phyloP scores from a whole-genome alignment of 129 eudicot genomes.

The Flaveria bidentis region DNA sequence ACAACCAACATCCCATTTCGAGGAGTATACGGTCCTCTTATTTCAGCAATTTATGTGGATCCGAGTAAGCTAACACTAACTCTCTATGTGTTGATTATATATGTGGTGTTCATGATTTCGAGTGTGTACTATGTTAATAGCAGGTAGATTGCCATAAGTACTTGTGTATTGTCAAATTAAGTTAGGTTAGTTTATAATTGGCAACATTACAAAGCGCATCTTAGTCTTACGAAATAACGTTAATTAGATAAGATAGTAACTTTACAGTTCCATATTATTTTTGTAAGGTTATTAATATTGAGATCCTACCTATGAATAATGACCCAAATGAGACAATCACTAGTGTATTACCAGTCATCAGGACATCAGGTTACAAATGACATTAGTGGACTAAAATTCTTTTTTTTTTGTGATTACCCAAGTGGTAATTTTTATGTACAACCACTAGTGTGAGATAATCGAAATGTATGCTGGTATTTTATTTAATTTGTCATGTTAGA shows the following conservation, averaged over 20 bases:
- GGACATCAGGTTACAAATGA: no score
- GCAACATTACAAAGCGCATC: not conserved
- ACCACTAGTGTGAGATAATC: no score
- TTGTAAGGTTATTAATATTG: not conserved
- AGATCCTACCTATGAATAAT: no score
- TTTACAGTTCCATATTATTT: not conserved
- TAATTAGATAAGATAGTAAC: not conserved
- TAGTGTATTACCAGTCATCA: no score
- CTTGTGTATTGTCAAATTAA: not conserved
- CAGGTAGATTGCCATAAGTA: not conserved
- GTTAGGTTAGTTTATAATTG: not conserved
- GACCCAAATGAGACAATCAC: no score
- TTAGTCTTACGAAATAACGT: not conserved
- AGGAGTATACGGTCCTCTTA: conserved; percentile 83
- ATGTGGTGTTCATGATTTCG: not conserved
- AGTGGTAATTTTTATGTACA: no score
- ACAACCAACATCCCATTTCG: conserved; percentile 55
- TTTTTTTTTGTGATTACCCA: no score
- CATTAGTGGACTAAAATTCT: no score
- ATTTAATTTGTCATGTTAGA: no score
- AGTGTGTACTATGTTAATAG: not conserved
- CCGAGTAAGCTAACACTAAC: conserved; percentile 46
- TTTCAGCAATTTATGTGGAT: conserved; percentile 80
- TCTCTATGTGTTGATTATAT: not conserved
- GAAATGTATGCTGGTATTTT: no score